phyloP scores from a whole-genome alignment of 441 rosid genomes.

The Adansonia rubrostipa region DNA sequence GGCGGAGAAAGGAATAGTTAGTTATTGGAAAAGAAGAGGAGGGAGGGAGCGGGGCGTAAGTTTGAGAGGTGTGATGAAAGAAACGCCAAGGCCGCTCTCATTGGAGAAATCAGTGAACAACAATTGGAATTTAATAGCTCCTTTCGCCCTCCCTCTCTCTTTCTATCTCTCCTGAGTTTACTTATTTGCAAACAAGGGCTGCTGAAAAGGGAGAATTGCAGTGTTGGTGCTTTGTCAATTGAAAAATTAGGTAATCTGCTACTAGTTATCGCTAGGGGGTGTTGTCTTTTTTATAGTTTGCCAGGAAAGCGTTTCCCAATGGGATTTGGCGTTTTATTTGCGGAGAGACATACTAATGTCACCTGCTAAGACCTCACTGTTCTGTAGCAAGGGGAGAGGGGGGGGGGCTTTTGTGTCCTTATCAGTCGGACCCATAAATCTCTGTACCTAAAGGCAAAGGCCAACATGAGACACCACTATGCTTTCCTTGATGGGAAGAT shows the following conservation, averaged over 20 bases:
- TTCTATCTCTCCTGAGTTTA: slow-evolving; percentile 21
- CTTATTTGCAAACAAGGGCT: slow-evolving; percentile 39
- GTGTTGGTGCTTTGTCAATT: slow-evolving; percentile 14
- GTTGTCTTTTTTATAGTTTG: slow-evolving; percentile 48
- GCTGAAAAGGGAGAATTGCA: slow-evolving; percentile 17
- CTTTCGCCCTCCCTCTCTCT: slow-evolving; percentile 14
- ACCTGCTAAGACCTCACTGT: slow-evolving; percentile 29
- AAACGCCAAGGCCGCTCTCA: slow-evolving; percentile 55
- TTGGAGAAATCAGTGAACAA: slow-evolving; percentile 50
- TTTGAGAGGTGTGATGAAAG: slow-evolving; percentile 44
- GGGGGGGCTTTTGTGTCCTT: background rate
- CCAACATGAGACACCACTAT: slow-evolving; percentile 30
- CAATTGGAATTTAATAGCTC: slow-evolving; percentile 54
- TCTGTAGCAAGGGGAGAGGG: slow-evolving; percentile 8
- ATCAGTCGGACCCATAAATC: slow-evolving; percentile 30
- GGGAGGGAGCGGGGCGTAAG: slow-evolving; percentile 20
- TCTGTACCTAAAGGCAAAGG: slow-evolving; percentile 18
- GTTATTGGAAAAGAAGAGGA: slow-evolving; percentile 18
- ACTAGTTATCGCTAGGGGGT: slow-evolving; percentile 28
- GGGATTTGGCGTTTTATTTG: slow-evolving; percentile 42
- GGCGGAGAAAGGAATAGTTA: slow-evolving; percentile 8
- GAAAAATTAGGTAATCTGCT: slow-evolving; percentile 32
- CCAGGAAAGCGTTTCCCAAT: slow-evolving; percentile 58
- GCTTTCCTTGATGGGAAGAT: slow-evolving; percentile 13
- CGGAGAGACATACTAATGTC: slow-evolving; percentile 33